A percentile compares a stretch with the other conserved stretches of the same genome.
Evolutionary conservation across 176 grass and related monocot species (phyloP).

Genomic region (Raddia distichophylla): DNA sequence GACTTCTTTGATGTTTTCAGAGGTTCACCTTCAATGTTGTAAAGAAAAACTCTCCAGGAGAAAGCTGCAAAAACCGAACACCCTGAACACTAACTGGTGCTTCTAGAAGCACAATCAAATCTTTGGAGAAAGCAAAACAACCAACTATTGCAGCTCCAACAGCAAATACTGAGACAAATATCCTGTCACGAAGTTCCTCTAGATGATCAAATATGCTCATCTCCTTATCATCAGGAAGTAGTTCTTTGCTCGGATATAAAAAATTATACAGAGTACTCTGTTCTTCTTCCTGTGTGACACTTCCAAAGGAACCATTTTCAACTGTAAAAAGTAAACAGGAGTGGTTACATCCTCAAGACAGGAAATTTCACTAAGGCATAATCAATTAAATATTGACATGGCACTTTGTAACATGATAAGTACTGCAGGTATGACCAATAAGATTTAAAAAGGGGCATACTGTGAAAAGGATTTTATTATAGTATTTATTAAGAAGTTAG

Average conservation of each 20-base stretch:
- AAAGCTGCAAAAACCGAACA: slow-evolving; percentile 93
- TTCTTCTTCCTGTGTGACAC: slow-evolving; percentile 52
- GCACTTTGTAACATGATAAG: slow-evolving; percentile 15
- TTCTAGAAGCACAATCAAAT: slow-evolving; percentile 83
- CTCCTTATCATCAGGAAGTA: slow-evolving; percentile 95
- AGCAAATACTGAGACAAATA: slow-evolving; percentile 87
- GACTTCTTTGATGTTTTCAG: slow-evolving; percentile 5
- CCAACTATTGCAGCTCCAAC: slow-evolving; percentile 85
- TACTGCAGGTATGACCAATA: not conserved
- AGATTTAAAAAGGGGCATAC: not conserved
- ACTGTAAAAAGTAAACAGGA: slow-evolving; percentile 41
- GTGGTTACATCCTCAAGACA: slow-evolving; percentile 21
- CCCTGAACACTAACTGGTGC: slow-evolving; percentile 90
- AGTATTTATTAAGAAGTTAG: not conserved
- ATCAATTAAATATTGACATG: slow-evolving; percentile 4
- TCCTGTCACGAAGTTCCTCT: slow-evolving; percentile 88
- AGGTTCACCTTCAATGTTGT: slow-evolving; percentile 89
- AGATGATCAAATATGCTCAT: slow-evolving; percentile 99
- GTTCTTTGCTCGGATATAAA: slow-evolving; percentile 90
- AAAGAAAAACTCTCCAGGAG: slow-evolving; percentile 99
- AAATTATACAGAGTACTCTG: slow-evolving; percentile 71
- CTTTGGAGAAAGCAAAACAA: slow-evolving; percentile 89
- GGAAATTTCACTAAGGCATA: slow-evolving; percentile 24
- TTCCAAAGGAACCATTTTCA: slow-evolving; percentile 50
- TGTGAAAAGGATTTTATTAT: not conserved